Base-by-base conservation (phyloP, 768 basidiomycete species). In the Agrocybe praecox region DNA sequence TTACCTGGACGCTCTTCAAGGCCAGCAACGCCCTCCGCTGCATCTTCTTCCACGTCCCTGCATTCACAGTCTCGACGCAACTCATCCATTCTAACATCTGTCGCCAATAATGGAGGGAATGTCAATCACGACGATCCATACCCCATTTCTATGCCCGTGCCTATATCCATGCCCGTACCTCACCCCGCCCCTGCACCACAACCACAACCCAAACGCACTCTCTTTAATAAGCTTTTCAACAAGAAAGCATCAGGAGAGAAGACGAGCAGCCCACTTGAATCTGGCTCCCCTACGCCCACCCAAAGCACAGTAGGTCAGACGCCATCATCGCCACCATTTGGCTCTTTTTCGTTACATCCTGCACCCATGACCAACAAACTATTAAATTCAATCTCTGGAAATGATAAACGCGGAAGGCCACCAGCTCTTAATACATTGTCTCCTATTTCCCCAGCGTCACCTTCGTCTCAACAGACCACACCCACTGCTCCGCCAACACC, bases 221-320 rank as follows among this genome's bases (percentile, higher is more conserved):
- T 93, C 18, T 89, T 92, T 60, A 80, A 86, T 23, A 88, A 82
- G 66, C 72, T 92, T 32, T 93, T 93, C 76, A 88, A 82, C 66
- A 83, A 80, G 64, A 84, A 74, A 73, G 26, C 5, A 29, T 29
- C 26, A 9, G 26, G 5, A 29, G 24, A 63, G 19, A 19, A 61
- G 53, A 15, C 22, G 23, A 32, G n/a, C 32, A 32, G n/a, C 26
- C 10, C 56, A 18, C 29, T 51, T 18, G 49, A 49, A 14, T 40
- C 52, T 22, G 45, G 43, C 23, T 47, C 55, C 1, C 47, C 29
- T 8, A 29, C 55, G 32, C 44, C 43, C 40, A 55, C 44, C n/a
- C 45, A 43, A 42, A 52, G 11, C 49, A 46, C 32, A 24, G 34
- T 32, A 34, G 46, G 12, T 21, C 29, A 54, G 29, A 32, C 34